Evolutionary conservation across 2,329 filamentous ascomycete species (phyloP), one percentile per base, ranked within the genome.

Genomic region (Cadophora malorum): DNA sequence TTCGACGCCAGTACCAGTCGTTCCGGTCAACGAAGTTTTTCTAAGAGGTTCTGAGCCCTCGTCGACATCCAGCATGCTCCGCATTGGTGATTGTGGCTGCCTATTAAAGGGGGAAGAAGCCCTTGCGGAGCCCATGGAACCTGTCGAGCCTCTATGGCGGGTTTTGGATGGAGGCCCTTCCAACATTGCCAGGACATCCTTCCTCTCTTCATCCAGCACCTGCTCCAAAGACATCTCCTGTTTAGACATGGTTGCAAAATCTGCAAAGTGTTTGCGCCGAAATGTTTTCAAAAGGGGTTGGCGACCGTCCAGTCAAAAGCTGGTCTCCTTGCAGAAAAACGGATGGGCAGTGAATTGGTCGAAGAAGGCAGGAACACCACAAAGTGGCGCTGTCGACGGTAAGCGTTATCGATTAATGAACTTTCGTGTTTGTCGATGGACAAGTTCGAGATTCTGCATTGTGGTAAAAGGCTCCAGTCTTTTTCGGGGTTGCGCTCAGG

Each of bases 121-220:
- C 72, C 84, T 81, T 53, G 73, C 78, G 67, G 79, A 75, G 45
- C 78, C 77, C 50, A 64, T 60, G 58, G 78, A 72, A 72, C 74
- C 75, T 69, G 76, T 70, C 65, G 77, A 71, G 49, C 74, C 75
- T 77, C 72, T 69, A 5, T 70, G 23, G 63, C 68, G 67, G 56
- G 25, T 41, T 38, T 31, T 35, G n/a, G 71, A 35, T 28, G 71
- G 59, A 25, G 63, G 66, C 21, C 69, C 70, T 64, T 91, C 89
- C 52, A 93, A 82, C 69, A 93, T 81, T 59, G 88, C 88, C 72
- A 93, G 82, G 49, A 94, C 89, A 80, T 93, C 91, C 70, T 85
- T 84, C 70, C 91, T 86, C 83, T 95, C 92, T 82, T 93, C 90
- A 77, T 94, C 91, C 71, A 94, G 83, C 72, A 90, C 87, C 60